A percentile compares a stretch with the other conserved stretches of the same genome.
phyloP scores from a whole-genome alignment of 2,329 filamentous ascomycete genomes.

The Clathrospora elynae region DNA sequence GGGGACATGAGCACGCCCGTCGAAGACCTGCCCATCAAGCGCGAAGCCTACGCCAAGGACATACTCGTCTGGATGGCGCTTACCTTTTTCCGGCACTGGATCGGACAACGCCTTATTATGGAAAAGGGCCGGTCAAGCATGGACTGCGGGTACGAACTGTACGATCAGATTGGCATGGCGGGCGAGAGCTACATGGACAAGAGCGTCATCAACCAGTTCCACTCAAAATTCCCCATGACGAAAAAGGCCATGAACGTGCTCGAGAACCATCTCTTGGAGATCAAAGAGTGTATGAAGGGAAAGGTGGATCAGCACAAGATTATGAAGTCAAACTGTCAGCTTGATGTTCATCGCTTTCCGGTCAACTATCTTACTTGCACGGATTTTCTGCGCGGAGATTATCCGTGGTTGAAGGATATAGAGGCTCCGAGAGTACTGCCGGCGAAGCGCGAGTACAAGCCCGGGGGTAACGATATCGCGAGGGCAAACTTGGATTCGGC shows the following conservation, averaged over 20 bases:
- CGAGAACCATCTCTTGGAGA: constrained; percentile 48
- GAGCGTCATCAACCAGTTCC: constrained; percentile 47
- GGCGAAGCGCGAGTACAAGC: constrained; percentile 26
- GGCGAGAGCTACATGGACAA: constrained; percentile 54
- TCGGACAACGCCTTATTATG: constrained; percentile 49
- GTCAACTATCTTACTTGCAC: constrained; percentile 55
- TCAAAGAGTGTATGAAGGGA: constrained; percentile 52
- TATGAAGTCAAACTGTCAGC: constrained; percentile 48
- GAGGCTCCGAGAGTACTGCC: constrained; percentile 5
- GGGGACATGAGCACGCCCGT: constrained; percentile 32
- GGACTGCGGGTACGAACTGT: constrained; percentile 57
- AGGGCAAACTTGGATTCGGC: constrained; percentile 28
- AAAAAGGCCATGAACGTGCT: constrained; percentile 51
- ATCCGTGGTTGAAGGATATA: constrained; percentile 48
- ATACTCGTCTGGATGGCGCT: constrained; percentile 60
- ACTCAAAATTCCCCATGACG: constrained; percentile 52
- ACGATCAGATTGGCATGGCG: constrained; percentile 48
- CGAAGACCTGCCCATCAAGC: constrained; percentile 44
- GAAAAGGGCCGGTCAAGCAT: constrained; percentile 45
- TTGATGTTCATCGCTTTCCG: constrained; percentile 45
- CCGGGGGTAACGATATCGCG: constrained; percentile 39
- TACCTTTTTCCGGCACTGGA: constrained; percentile 55
- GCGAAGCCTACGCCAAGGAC: constrained; percentile 54
- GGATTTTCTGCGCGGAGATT: constrained; percentile 47
- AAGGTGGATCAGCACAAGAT: constrained; percentile 47